Base-by-base conservation (phyloP, 805 yeast species). In the Candida lessepsii region DNA sequence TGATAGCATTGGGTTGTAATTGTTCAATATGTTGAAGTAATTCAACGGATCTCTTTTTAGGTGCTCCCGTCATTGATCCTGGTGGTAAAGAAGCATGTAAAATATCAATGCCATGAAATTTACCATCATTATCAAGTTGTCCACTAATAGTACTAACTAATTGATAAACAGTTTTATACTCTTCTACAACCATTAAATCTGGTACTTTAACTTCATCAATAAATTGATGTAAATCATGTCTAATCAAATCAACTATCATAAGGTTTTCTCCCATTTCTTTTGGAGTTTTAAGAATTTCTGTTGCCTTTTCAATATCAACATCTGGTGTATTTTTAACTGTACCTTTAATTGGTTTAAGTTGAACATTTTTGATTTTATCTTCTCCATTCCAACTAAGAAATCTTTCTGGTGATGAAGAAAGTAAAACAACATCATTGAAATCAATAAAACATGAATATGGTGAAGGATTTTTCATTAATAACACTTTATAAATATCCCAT, bases 31-130 rank as follows among this genome's bases (percentile, higher is more conserved):
- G 56, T 45, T 82, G 85, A 20, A 93, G 67, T 4, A 95, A 59
- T 58, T 91, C 93, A 5, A 93, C 95, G 0, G 96, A 87, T 44
- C 96, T 74, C 51, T 83, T 85, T 65, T 93, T 93, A 2, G 99
- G 99, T 0, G 99, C 99, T 2, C 99, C 99, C 0, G 99, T 93
- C 99, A 93, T 93, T 1, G 98, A 91, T 0, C 99, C 99, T 0
- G 99, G 96, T 2, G 99, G 99, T 25, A 95, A 66, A 0, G 96
- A 80, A 44, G 78, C 78, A 15, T 79, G 75, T 9, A 93, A 70
- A 2, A 91, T 67, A 57, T 93, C 98, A 17, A 90, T 65, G 0
- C 98, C 99, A 9, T 73, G 65, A 49, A 73, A 80, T 5, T 32
- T 30, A 20, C 50, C 63, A 9, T 43, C 32, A 13, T 45, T 49